Evolutionary conservation across 176 grass and related monocot genomes (phyloP).

Genomic region (Triticum urartu): DNA sequence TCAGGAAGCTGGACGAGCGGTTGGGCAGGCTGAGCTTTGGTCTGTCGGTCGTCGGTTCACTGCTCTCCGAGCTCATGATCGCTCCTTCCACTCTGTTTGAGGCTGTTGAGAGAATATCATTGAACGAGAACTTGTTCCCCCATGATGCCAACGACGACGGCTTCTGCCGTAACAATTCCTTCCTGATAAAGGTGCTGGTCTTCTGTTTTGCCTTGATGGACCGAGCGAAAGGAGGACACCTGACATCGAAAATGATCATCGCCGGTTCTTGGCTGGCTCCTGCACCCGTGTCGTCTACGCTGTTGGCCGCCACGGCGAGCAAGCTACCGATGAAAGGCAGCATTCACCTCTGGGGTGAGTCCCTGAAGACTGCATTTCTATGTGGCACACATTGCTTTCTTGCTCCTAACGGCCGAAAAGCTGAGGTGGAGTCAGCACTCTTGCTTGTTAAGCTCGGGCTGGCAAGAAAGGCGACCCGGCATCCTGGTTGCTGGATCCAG

Average conservation of each 20-base stretch:
- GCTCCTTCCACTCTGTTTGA: constrained; percentile 81
- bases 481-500: constrained; percentile 91
- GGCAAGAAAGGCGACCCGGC: constrained; percentile 68
- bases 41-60: constrained; percentile 73
- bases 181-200: constrained; percentile 73
- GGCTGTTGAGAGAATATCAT: constrained; percentile 69
- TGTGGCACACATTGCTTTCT: constrained; percentile 85
- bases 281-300: constrained; percentile 65
- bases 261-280: constrained; percentile 88
- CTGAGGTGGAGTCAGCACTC: constrained; percentile 82
- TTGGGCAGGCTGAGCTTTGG: constrained; percentile 88
- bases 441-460: constrained; percentile 90
- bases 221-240: constrained; percentile 63
- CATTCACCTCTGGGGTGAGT: constrained; percentile 74
- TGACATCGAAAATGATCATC: constrained; percentile 83
- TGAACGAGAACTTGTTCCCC: constrained; percentile 58
- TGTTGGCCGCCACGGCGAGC: constrained; percentile 72
- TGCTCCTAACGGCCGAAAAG: constrained; percentile 64
- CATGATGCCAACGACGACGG: constrained; percentile 55
- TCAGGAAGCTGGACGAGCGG: constrained; percentile 83
- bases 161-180: constrained; percentile 83
- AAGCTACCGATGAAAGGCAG: constrained; percentile 72
- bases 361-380: constrained; percentile 68
- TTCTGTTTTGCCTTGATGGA: constrained; percentile 95
- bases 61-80: constrained; percentile 84